Evolutionary conservation across 2,329 filamentous ascomycete genomes (phyloP).

Genomic region (Leptosphaerulina australis): DNA sequence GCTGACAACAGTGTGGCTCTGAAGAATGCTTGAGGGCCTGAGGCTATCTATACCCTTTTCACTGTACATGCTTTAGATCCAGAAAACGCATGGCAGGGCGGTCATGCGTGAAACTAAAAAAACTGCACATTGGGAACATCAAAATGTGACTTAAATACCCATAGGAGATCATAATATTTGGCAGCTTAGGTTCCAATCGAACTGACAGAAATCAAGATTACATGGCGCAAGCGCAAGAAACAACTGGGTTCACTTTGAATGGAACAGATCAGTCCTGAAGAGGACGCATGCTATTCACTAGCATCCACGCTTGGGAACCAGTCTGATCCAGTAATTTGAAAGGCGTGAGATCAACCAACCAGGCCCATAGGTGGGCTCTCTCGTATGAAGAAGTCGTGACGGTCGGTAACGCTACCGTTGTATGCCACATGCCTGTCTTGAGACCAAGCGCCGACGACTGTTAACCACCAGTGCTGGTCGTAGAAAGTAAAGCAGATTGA

Average conservation of each 20-base stretch:
- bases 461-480: not conserved
- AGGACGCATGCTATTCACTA: not conserved
- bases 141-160: too few species aligned
- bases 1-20: too few species aligned
- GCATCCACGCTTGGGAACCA: not conserved
- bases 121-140: too few species aligned
- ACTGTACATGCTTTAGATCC: slow-evolving; percentile 1
- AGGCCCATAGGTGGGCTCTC: too few species aligned
- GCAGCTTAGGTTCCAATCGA: too few species aligned
- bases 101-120: too few species aligned
- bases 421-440: not conserved
- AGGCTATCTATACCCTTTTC: not conserved
- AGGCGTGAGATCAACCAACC: not conserved
- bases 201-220: too few species aligned
- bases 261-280: too few species aligned
- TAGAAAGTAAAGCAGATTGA: not conserved
- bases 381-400: not conserved
- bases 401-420: not conserved
- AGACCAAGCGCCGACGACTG: not conserved
- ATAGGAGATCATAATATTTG: too few species aligned
- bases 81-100: not conserved
- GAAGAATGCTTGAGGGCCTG: not conserved
- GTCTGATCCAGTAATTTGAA: slow-evolving; percentile 8
- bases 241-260: too few species aligned
- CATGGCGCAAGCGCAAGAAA: too few species aligned